Base-by-base conservation (phyloP, 2,329 filamentous ascomycete species). In the Cercospora nicotianae region DNA sequence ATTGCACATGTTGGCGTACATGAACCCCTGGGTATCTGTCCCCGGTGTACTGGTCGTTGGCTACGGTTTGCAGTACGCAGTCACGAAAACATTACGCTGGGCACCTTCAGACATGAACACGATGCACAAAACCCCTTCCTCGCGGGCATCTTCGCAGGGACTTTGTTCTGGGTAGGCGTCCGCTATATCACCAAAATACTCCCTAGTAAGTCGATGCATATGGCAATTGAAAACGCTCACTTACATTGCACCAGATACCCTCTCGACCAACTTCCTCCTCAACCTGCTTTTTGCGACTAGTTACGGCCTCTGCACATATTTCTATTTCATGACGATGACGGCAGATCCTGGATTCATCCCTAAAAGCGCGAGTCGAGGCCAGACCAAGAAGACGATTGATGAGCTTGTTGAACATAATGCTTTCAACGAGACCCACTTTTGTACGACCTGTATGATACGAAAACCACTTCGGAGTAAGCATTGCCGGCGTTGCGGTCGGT, bases 381-480 rank as follows among this genome's bases (percentile, higher is more conserved):
- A 96, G 78, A 94, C 97, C 79, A 93, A 94, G 79, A 89, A 90
- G 48, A 89, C 91, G 67, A 96, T 99, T 73, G 91, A 96, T 71
- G 92, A 97, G 72, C 86, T 99, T 7, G 86, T 99, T 70, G 86
- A 88, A 67, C 79, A 89, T 72, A 95, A 93, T 89, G 95, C 93
- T 76, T 99, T 94, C 78, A 94, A 99, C 77, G 94, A 97, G 77
- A 85, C 90, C 69, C 94, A 97, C 78, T 99, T 98, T 76, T 99
- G 95, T 79, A 90, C 96, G 30, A 88, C 88, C 59, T 99, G 95
- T 82, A 96, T 98, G 94, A 92, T 96, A 73, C 88, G 94, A 64
- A 94, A 91, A 72, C 95, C 95, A 3, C 82, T 99, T 69, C 88
- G 95, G 72, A 97, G 94, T 82, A 99, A 98, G 83, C 95, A 99